Conservation (phyloP, 306 rosid species). For the Medicago ruthenica region DNA sequence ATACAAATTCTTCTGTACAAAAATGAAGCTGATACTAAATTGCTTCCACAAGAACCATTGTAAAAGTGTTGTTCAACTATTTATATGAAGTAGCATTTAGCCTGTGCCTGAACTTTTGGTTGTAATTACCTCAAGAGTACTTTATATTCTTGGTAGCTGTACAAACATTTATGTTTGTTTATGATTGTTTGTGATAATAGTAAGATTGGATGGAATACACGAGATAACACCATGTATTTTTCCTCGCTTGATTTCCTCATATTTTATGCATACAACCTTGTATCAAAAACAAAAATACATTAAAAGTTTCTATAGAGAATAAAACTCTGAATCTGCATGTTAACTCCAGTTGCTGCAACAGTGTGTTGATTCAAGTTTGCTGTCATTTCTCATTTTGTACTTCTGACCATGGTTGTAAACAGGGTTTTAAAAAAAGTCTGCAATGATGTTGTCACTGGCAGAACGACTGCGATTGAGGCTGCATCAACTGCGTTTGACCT, state of each 20-base stretch:
- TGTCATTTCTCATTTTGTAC: not conserved
- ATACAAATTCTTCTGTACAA: constrained; percentile 68
- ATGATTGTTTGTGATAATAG: too few species aligned
- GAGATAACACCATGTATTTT: too few species aligned
- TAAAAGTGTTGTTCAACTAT: constrained; percentile 54
- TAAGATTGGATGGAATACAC: too few species aligned
- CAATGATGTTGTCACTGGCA: not conserved
- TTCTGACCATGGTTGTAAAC: not conserved
- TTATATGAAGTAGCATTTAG: constrained; percentile 43
- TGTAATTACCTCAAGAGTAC: constrained; percentile 1
- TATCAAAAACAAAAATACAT: too few species aligned
- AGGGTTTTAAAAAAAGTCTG: not conserved
- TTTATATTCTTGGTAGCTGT: too few species aligned
- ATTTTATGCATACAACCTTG: too few species aligned
- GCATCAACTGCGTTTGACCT: not conserved
- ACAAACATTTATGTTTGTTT: too few species aligned
- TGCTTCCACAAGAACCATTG: constrained; percentile 57
- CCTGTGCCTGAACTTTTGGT: constrained; percentile 24
- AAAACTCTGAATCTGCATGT: not conserved
- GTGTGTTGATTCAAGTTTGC: not conserved
- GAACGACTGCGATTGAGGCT: not conserved
- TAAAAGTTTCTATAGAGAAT: too few species aligned
- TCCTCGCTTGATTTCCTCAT: too few species aligned
- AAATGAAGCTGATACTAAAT: constrained; percentile 61
- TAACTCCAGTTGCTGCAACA: not conserved